Percentiles rank a stretch among this genome's conserved stretches.
phyloP scores from a whole-genome alignment of 2,329 filamentous ascomycete genomes.

The Phialocephala sp. region DNA sequence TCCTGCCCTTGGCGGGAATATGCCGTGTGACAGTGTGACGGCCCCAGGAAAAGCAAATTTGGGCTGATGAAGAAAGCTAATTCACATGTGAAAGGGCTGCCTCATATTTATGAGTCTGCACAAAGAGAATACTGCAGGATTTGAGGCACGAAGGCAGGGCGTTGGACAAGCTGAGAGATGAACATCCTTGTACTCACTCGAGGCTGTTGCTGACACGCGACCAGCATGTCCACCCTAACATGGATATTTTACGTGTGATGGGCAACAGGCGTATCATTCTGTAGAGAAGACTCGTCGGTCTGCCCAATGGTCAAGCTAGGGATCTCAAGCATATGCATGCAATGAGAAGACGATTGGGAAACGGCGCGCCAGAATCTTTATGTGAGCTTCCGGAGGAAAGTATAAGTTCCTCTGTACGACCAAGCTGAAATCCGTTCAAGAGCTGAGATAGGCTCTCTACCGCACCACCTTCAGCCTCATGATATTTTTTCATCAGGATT shows the following conservation, averaged over 20 bases:
- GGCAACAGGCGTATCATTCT: too few relatives aligned
- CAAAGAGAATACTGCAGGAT: neutral
- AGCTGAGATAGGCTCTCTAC: neutral
- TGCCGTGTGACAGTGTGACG: neutral
- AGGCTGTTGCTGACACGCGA: neutral
- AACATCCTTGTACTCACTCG: neutral
- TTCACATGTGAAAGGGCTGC: neutral
- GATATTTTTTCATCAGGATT: neutral
- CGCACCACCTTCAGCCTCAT: neutral
- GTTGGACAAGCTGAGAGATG: neutral
- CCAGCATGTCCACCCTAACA: neutral
- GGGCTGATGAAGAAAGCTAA: neutral
- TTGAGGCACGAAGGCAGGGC: neutral
- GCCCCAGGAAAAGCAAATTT: neutral
- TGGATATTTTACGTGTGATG: neutral
- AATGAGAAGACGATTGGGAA: neutral
- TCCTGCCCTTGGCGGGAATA: neutral
- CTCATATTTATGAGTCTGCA: neutral
- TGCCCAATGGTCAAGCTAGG: neutral
- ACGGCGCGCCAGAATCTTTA: neutral
- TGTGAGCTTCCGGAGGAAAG: neutral
- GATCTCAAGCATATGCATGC: neutral
- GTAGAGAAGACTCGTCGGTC: neutral
- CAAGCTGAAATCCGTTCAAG: neutral
- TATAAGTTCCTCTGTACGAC: neutral